Evolutionary conservation across 2,329 filamentous ascomycete species (phyloP), one percentile per base, ranked within the genome.

Genomic region (Xylariaceae sp.): DNA sequence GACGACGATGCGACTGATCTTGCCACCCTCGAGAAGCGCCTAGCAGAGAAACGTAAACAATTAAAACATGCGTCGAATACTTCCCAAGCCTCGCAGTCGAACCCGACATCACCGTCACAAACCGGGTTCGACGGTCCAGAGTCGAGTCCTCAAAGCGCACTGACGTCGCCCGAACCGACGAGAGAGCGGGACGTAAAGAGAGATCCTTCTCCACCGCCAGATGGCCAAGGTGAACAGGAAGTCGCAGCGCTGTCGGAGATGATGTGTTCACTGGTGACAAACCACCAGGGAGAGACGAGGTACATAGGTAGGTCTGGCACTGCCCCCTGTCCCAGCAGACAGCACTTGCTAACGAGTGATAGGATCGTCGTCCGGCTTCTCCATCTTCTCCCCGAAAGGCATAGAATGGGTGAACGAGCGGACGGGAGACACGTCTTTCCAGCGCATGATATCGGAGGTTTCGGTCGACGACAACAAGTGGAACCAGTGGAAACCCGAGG

Each of bases 361-460:
- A 92, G 87, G 90, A 17, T 96, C 89, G 0, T 97, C 90, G 0
- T 98, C 92, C 2, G 92, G 92, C 3, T 97, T 97, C 64, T 97
- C 90, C 38, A 98, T 98, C 53, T 97, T 98, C 68, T 97, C 90
- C 0, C 92, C 90, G 11, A 95, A 95, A 61, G 92, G 92, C 31
- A 94, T 98, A 38, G 85, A 95, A 61, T 98, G 92, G 92, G 90
- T 98, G 37, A 97, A 96, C 55, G 83, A 92, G 51, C 96, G 94
- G 69, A 97, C 89, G 2, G 92, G 92, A n/a, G 92, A 98, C 59
- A 80, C 74, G 15, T 94, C 88, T 0, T 98, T 98, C 64, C 86
- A 94, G 60, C 78, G 86, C 40, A 97, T 96, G 85, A 95, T 98
- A 39, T 83, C 83, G 2, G 83, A 87, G 36, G 85, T 90, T n/a